These are phyloP conservation scores for Aspergillus sp. DNA, from an alignment of 2,329 filamentous ascomycete genomes.

Conservation along the genomic window DNA sequence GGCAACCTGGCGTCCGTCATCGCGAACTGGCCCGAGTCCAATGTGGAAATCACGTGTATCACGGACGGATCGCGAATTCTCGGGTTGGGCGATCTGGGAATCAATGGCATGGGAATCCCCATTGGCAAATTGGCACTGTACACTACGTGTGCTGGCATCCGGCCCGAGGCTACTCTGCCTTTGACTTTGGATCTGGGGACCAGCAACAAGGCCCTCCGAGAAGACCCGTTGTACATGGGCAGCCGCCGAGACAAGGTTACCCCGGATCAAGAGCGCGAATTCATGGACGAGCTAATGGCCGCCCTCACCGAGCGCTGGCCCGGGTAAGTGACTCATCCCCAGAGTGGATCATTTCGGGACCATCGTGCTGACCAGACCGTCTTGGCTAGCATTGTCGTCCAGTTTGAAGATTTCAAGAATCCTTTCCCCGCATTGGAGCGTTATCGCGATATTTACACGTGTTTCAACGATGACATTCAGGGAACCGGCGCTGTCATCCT, in stretches of 20 bases:
- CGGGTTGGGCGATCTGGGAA: slow-evolving; percentile 85
- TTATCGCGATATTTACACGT: slow-evolving; percentile 80
- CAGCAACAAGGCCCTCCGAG: slow-evolving; percentile 51
- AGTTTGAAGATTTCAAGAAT: slow-evolving; percentile 98
- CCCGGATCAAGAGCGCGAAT: slow-evolving; percentile 70
- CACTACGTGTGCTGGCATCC: slow-evolving; percentile 89
- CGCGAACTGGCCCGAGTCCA: slow-evolving; percentile 79
- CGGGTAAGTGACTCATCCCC: slow-evolving; percentile 41
- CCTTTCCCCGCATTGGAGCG: slow-evolving; percentile 88
- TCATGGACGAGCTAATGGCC: slow-evolving; percentile 96
- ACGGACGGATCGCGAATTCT: slow-evolving; percentile 90
- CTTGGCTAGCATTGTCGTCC: slow-evolving; percentile 57
- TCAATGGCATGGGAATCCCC: slow-evolving; percentile 96
- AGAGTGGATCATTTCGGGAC: slow-evolving; percentile 36
- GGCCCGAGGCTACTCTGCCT: slow-evolving; percentile 60
- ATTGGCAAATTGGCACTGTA: slow-evolving; percentile 95
- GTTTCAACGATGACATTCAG: slow-evolving; percentile 98
- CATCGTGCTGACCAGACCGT: slow-evolving; percentile 11
- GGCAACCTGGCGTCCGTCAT: slow-evolving; percentile 84
- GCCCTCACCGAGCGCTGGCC: slow-evolving; percentile 71
- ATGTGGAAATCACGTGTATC: slow-evolving; percentile 92
- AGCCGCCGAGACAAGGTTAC: slow-evolving; percentile 73
- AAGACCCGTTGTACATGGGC: slow-evolving; percentile 88
- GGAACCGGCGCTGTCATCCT: slow-evolving; percentile 93
- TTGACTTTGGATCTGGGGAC: slow-evolving; percentile 56